A percentile compares a stretch with the other conserved stretches of the same genome.
Evolutionary conservation across 2,329 filamentous ascomycete genomes (phyloP).

Genomic region (Venturia aucupariae): DNA sequence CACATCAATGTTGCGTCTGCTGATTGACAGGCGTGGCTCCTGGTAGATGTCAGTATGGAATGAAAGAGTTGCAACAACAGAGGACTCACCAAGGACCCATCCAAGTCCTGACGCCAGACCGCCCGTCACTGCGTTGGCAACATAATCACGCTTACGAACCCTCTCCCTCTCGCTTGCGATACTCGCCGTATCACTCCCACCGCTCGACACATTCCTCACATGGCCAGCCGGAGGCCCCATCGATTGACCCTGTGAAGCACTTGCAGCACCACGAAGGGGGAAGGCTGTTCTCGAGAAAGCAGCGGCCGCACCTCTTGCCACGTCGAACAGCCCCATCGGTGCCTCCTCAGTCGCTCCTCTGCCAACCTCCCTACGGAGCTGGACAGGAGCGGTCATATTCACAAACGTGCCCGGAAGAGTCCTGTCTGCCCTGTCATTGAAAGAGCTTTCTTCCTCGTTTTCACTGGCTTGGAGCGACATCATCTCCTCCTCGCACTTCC

Average conservation of each 20-base stretch:
- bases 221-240: slow-evolving; percentile 18
- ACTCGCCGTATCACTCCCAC: slow-evolving; percentile 19
- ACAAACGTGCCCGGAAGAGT: slow-evolving; percentile 38
- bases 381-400: slow-evolving; percentile 24
- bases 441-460: slow-evolving; percentile 57
- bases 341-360: slow-evolving; percentile 37
- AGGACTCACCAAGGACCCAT: slow-evolving; percentile 49
- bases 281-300: slow-evolving; percentile 40
- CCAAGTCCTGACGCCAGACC: slow-evolving; percentile 54
- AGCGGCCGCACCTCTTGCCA: slow-evolving; percentile 40
- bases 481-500: slow-evolving; percentile 69
- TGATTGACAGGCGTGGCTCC: slow-evolving; percentile 6
- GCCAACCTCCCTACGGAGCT: slow-evolving; percentile 33
- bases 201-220: slow-evolving; percentile 23
- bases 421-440: slow-evolving; percentile 48
- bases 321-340: slow-evolving; percentile 45
- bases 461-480: slow-evolving; percentile 58
- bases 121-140: slow-evolving; percentile 55
- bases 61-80: not conserved
- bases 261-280: slow-evolving; percentile 26
- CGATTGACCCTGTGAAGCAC: slow-evolving; percentile 15
- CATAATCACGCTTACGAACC: slow-evolving; percentile 63
- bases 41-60: not conserved
- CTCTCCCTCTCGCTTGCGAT: slow-evolving; percentile 29
- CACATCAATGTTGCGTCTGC: not conserved